These are phyloP conservation scores for Xerocomellus chrysenteron DNA, from an alignment of 768 basidiomycete species.

Conservation along the genomic window DNA sequence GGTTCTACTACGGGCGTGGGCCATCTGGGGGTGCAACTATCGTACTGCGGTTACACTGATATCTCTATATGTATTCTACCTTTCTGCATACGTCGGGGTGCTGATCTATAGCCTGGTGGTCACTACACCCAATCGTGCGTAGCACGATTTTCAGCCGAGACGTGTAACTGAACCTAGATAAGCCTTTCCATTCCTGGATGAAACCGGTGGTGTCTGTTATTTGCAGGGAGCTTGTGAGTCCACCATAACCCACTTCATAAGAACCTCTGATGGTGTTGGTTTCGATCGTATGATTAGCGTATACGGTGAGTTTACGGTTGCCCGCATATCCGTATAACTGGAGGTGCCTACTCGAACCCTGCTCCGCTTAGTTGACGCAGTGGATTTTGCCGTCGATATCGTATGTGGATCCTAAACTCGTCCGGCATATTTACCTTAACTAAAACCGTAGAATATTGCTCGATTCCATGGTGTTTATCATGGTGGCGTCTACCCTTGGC, in stretches of 20 bases:
- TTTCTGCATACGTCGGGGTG: neutral
- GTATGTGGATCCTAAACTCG: neutral
- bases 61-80: constrained; percentile 1
- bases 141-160: neutral
- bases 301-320: neutral
- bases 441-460: neutral
- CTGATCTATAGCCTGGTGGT: neutral
- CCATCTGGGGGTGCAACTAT: constrained; percentile 12
- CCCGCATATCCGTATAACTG: neutral
- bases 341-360: neutral
- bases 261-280: neutral
- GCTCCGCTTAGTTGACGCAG: neutral
- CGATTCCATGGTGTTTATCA: neutral
- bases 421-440: neutral
- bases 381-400: neutral
- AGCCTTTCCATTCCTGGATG: neutral
- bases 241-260: neutral
- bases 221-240: neutral
- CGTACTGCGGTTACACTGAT: neutral
- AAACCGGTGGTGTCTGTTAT: neutral
- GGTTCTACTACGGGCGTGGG: constrained; percentile 17
- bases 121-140: neutral
- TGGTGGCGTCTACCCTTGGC: neutral
- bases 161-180: neutral
- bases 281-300: neutral